A percentile compares a stretch with the other conserved stretches of the same genome.
phyloP scores from a whole-genome alignment of 768 basidiomycete genomes.

The Mycena rebaudengoi region DNA sequence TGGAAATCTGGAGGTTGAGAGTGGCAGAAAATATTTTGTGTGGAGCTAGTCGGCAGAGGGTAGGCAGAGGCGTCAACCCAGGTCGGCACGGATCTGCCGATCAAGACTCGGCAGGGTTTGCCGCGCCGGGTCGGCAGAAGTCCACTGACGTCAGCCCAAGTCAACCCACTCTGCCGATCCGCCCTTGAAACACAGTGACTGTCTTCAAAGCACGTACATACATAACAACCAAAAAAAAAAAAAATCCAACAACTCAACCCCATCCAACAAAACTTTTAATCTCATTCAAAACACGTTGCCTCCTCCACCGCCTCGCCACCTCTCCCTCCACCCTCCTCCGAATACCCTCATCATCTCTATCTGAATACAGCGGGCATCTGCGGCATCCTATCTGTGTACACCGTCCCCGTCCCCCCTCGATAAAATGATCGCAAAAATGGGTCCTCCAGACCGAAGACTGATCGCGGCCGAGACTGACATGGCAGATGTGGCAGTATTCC shows the following conservation, averaged over 20 bases:
- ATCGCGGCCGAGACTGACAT: constrained; percentile 5
- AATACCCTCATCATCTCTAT: constrained; percentile 17
- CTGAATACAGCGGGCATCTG: constrained; percentile 13
- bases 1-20: too few species aligned
- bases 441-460: constrained; percentile 11
- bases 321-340: constrained; percentile 11
- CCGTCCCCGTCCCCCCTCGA: constrained; percentile 7
- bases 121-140: too few species aligned
- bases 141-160: too few species aligned
- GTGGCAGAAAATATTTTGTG: too few species aligned
- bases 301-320: constrained; percentile 11
- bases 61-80: too few species aligned
- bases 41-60: too few species aligned
- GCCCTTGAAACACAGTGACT: too few species aligned
- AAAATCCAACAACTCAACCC: constrained; percentile 2
- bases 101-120: too few species aligned
- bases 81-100: too few species aligned
- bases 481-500: constrained; percentile 18
- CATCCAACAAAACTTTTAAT: constrained; percentile 13
- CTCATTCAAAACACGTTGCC: constrained; percentile 11
- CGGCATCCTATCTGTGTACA: constrained; percentile 1
- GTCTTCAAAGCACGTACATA: constrained; percentile 1
- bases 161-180: too few species aligned
- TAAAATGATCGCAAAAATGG: constrained; percentile 13
- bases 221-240: not conserved